Evolutionary conservation across 1,284 basidiomycete genomes (phyloP).

Genomic region (Mixia osmundae): DNA sequence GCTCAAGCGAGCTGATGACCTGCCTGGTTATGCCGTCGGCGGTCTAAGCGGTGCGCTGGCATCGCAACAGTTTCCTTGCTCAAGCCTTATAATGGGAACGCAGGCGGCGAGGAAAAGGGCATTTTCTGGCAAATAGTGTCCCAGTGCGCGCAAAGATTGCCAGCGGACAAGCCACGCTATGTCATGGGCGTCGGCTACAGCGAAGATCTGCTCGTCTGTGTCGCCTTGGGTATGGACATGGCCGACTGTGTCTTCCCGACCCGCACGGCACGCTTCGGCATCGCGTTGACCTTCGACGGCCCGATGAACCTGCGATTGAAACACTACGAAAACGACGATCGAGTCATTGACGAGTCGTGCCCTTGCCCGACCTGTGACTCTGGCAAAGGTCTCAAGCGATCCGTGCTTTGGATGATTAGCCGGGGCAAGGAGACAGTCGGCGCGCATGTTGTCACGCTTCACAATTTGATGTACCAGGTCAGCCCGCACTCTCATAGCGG

Average conservation of each 20-base stretch:
- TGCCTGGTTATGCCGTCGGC: slow-evolving; percentile 39
- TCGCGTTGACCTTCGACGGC: slow-evolving; percentile 51
- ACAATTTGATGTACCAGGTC: slow-evolving; percentile 26
- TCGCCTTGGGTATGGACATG: slow-evolving; percentile 72
- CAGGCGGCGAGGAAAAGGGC: slow-evolving; percentile 63
- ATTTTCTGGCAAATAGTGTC: slow-evolving; percentile 60
- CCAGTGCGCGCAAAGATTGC: slow-evolving; percentile 44
- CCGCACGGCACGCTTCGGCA: slow-evolving; percentile 53
- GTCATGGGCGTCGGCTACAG: slow-evolving; percentile 61
- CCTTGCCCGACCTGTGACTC: slow-evolving; percentile 51
- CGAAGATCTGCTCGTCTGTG: slow-evolving; percentile 64
- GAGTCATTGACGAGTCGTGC: slow-evolving; percentile 43
- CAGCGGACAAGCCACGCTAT: slow-evolving; percentile 43
- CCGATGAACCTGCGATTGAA: slow-evolving; percentile 55
- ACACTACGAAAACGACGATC: slow-evolving; percentile 41
- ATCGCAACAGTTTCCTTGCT: too few species aligned
- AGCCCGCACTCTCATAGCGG: slow-evolving; percentile 3
- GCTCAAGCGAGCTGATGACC: slow-evolving; percentile 40
- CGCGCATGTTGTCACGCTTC: slow-evolving; percentile 30
- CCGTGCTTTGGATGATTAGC: too few species aligned
- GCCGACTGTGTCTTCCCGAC: slow-evolving; percentile 76
- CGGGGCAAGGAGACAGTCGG: slow-evolving; percentile 54
- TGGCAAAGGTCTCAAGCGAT: slow-evolving; percentile 32
- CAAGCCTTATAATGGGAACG: too few species aligned
- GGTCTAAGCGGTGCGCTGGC: slow-evolving; percentile 26